Evolutionary conservation across 495 filamentous ascomycete species (phyloP).

Genomic region (Penicillium taxi): DNA sequence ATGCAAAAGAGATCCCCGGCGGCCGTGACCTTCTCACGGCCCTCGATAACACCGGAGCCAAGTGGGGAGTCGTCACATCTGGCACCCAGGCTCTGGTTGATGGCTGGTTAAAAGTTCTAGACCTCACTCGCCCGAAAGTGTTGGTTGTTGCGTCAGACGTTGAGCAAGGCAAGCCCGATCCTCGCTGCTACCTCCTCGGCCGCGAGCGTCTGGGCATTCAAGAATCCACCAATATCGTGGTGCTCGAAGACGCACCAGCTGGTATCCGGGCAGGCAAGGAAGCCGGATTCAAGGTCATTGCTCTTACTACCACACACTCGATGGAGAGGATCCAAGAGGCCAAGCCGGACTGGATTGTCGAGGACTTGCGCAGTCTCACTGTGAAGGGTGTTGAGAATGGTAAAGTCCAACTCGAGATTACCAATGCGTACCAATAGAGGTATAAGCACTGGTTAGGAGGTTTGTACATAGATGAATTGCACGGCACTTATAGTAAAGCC

Average conservation of each 20-base stretch:
- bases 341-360: constrained; percentile 80
- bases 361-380: constrained; percentile 65
- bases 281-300: constrained; percentile 81
- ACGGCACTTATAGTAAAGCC: too few species aligned
- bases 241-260: constrained; percentile 91
- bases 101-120: constrained; percentile 77
- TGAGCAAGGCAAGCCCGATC: constrained; percentile 72
- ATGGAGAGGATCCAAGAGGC: constrained; percentile 60
- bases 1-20: constrained; percentile 78
- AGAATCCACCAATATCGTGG: constrained; percentile 53
- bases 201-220: constrained; percentile 52
- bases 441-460: neutral
- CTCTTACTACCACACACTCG: constrained; percentile 78
- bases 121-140: constrained; percentile 62
- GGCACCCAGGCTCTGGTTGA: constrained; percentile 73
- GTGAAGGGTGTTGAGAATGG: constrained; percentile 46
- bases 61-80: constrained; percentile 91
- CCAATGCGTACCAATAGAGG: constrained; percentile 37
- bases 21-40: constrained; percentile 48
- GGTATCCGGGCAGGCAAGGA: constrained; percentile 82
- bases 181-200: constrained; percentile 73
- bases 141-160: constrained; percentile 86
- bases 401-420: constrained; percentile 47
- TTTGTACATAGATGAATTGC: neutral
- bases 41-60: constrained; percentile 49